phyloP scores from a whole-genome alignment of 305 asterid species.

The Fraxinus dipetala region DNA sequence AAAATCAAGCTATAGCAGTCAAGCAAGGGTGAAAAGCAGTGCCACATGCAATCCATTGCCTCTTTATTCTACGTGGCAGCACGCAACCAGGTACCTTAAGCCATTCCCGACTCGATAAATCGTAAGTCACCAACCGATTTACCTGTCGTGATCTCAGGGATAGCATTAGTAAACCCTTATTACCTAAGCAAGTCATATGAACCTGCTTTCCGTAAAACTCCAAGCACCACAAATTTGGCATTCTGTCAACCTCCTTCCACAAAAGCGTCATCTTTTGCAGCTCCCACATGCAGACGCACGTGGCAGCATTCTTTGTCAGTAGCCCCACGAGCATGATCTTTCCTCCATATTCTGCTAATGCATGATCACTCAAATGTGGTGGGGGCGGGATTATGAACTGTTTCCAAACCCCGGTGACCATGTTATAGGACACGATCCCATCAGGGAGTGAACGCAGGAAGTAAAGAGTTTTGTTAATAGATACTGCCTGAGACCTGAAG shows the following conservation, averaged over 20 bases:
- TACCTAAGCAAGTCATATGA: constrained; percentile 91
- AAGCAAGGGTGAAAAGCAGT: constrained; percentile 83
- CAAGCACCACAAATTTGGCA: constrained; percentile 99
- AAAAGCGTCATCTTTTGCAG: constrained; percentile 93
- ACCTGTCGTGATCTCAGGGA: constrained; percentile 78
- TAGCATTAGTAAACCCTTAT: constrained; percentile 84
- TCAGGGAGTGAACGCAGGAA: constrained; percentile 89
- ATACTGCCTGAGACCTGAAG: constrained; percentile 81
- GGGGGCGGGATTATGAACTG: constrained; percentile 73
- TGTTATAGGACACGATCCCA: constrained; percentile 69
- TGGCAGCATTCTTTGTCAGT: constrained; percentile 89
- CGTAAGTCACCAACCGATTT: constrained; percentile 77
- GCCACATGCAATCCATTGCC: constrained; percentile 90
- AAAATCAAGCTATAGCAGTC: constrained; percentile 66
- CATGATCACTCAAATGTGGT: constrained; percentile 59
- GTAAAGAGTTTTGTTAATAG: constrained; percentile 50
- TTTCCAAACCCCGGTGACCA: constrained; percentile 61
- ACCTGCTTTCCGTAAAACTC: constrained; percentile 99
- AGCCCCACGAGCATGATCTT: constrained; percentile 89
- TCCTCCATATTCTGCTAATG: constrained; percentile 80
- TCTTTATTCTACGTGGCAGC: constrained; percentile 68
- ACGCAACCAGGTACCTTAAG: constrained; percentile 84
- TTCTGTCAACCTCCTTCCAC: constrained; percentile 99
- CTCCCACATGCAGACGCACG: constrained; percentile 97
- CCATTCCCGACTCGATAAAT: constrained; percentile 73